These are phyloP conservation scores for Penicillium sp. DNA, from an alignment of 2,329 filamentous ascomycete species.

Conservation along the genomic window DNA sequence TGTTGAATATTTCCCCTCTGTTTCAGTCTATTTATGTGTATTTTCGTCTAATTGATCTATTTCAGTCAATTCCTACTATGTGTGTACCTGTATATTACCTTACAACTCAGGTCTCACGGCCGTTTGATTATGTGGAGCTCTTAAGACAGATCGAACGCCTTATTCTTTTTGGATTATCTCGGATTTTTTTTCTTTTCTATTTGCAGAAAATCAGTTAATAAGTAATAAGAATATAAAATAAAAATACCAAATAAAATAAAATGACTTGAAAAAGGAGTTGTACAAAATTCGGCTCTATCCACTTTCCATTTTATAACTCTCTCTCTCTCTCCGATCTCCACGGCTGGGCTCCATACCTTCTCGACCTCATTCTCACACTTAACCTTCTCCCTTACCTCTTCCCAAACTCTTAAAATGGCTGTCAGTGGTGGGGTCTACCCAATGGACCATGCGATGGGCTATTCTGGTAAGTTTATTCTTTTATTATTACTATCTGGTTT, in stretches of 20 bases:
- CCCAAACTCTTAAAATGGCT: conserved; percentile 23
- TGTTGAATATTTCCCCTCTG: neutral
- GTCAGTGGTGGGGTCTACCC: conserved; percentile 28
- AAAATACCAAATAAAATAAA: no score
- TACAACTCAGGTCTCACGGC: neutral
- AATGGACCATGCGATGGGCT: conserved; percentile 24
- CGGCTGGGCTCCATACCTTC: neutral
- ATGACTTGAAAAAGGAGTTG: neutral
- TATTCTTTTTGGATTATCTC: no score
- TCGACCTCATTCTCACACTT: neutral
- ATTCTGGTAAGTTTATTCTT: conserved; percentile 17
- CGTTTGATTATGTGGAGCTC: neutral
- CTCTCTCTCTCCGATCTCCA: neutral
- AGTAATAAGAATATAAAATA: neutral
- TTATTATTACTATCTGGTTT: neutral
- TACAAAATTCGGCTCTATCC: neutral
- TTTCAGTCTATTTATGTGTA: neutral
- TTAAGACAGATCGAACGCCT: conserved; percentile 5
- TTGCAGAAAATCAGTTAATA: neutral
- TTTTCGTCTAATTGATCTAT: no score
- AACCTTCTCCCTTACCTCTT: conserved; percentile 21
- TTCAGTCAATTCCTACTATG: no score
- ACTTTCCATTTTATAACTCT: neutral
- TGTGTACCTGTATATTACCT: neutral
- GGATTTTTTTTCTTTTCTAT: neutral